Conservation (phyloP, 2,329 filamentous ascomycete species). For the Rutstroemia sp. region DNA sequence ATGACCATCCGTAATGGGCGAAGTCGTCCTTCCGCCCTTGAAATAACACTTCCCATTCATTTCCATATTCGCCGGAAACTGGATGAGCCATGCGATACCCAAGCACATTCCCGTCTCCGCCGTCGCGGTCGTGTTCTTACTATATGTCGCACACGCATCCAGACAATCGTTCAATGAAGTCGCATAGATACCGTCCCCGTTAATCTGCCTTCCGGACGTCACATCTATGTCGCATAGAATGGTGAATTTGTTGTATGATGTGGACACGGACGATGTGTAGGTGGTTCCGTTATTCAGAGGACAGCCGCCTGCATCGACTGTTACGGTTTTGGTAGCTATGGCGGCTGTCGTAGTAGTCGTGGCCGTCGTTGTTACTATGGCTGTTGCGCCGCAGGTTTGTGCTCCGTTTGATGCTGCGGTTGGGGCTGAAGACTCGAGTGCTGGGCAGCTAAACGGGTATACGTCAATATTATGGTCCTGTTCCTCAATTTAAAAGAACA, state of each 20-base stretch:
- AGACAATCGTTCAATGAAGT: not conserved
- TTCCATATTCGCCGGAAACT: not conserved
- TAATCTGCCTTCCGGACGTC: not conserved
- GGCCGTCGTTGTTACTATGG: not conserved
- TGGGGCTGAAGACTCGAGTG: not conserved
- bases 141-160: not conserved
- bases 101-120: not conserved
- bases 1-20: not conserved
- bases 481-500: not conserved
- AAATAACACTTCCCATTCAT: not conserved
- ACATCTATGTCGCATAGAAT: not conserved
- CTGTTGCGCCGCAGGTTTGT: not conserved
- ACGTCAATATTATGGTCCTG: not conserved
- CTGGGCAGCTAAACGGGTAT: not conserved
- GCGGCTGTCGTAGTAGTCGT: not conserved
- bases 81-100: not conserved
- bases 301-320: not conserved
- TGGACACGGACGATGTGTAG: not conserved
- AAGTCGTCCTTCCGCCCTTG: not conserved
- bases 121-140: not conserved
- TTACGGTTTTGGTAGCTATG: not conserved
- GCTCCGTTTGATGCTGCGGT: not conserved
- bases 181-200: not conserved
- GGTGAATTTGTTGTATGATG: not conserved
- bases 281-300: not conserved